A percentile compares a stretch with the other conserved stretches of the same genome.
Evolutionary conservation across 1,139 yeast species (phyloP).

Genomic region (Candida sojae): DNA sequence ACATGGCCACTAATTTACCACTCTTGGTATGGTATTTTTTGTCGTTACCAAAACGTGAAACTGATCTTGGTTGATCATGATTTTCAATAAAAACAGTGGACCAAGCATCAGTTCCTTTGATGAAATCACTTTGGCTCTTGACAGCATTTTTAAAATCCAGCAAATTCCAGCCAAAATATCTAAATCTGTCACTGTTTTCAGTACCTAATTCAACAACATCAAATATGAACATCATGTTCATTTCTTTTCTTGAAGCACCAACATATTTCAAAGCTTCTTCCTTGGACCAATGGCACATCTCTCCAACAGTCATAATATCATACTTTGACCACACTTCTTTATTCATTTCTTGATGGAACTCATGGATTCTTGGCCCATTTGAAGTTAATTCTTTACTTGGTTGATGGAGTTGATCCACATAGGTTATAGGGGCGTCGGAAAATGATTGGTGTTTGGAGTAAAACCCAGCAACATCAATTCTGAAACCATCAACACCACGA

Average conservation of each 20-base stretch:
- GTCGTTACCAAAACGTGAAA: constrained; percentile 53
- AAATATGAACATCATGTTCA: constrained; percentile 55
- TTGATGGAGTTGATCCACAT: constrained; percentile 44
- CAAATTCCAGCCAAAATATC: constrained; percentile 33
- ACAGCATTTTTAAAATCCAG: constrained; percentile 47
- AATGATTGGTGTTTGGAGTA: constrained; percentile 51
- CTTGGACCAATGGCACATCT: constrained; percentile 46
- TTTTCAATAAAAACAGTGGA: constrained; percentile 56
- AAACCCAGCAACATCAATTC: constrained; percentile 57
- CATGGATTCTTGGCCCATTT: constrained; percentile 58
- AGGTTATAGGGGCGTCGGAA: constrained; percentile 50
- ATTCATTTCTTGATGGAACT: constrained; percentile 57
- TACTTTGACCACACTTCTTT: constrained; percentile 45
- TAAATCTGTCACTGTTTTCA: constrained; percentile 33
- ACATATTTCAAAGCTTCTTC: constrained; percentile 49
- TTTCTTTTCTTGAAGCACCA: constrained; percentile 49
- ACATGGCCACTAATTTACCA: constrained; percentile 50
- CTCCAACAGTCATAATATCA: constrained; percentile 61
- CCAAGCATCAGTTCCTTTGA: constrained; percentile 58
- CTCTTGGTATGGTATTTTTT: constrained; percentile 35
- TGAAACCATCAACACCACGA: constrained; percentile 58
- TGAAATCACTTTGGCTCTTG: constrained; percentile 34
- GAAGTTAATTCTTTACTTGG: constrained; percentile 31
- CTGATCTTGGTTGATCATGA: constrained; percentile 59
- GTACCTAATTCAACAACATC: constrained; percentile 49